Evolutionary conservation across 257 asterid genomes (phyloP), one percentile per base, ranked within the genome.

Genomic region (Primulina tabacum): DNA sequence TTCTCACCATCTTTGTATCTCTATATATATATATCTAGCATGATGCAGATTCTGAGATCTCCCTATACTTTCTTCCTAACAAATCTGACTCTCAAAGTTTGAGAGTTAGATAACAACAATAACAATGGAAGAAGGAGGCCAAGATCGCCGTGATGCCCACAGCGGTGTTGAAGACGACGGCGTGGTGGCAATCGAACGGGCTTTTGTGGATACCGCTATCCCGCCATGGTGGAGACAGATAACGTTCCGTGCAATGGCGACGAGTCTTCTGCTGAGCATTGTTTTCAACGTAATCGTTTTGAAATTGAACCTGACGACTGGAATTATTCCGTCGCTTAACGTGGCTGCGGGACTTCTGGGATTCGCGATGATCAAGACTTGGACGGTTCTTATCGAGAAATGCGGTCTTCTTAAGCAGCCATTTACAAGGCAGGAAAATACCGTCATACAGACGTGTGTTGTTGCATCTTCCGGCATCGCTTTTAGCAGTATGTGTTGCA

Each of bases 381-480:
- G 94, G 94, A 89, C 92, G 1, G 76, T 68, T 47, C 10, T 83
- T 2, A 73, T 83, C 0, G 77, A 78, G 1, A 80, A 79, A 76
- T 80, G 82, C n/a, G 90, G 92, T 6, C 0, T 81, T 7, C 18
- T 82, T 62, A 80, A 26, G 35, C 93, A 82, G 67, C 96, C 93
- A 0, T 89, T 89, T 28, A 89, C 93, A 5, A 79, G 93, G 1
- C 93, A 89, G 68, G 93, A 89, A 53, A 88, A 88, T 67, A 88
- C 95, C 0, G 92, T 88, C 33, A 86, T 88, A 67, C 95, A 88
- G 73, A 88, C 96, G 0, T 89, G 94, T 43, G 88, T 87, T n/a
- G 88, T 87, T 32, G 96, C 96, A 50, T 56, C 96, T 20, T 73
- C 91, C 1, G 94, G 96, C 86, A 87, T 89, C 18, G 83, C 96